These are phyloP conservation scores for Phyllosticta citribraziliensis DNA, from an alignment of 2,329 filamentous ascomycete genomes.

Conservation along the genomic window DNA sequence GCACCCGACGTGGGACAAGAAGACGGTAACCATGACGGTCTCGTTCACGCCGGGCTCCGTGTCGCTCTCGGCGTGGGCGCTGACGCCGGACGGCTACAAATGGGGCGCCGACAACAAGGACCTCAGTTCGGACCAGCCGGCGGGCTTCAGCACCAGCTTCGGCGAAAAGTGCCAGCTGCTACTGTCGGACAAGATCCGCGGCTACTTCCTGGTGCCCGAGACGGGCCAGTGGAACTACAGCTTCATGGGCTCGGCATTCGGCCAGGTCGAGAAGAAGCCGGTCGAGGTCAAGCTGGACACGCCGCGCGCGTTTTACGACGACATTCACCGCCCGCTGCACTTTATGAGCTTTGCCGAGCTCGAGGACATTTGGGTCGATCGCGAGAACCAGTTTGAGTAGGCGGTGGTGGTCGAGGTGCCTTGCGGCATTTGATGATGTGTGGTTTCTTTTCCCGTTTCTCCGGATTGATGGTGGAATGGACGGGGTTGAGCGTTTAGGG, in stretches of 20 bases:
- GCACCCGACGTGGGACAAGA: slow-evolving; percentile 74
- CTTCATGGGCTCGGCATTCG: slow-evolving; percentile 89
- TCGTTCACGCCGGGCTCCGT: slow-evolving; percentile 96
- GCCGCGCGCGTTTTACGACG: slow-evolving; percentile 78
- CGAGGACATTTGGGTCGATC: slow-evolving; percentile 93
- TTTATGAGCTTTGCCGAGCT: slow-evolving; percentile 97
- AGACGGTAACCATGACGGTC: slow-evolving; percentile 89
- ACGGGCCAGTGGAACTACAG: slow-evolving; percentile 92
- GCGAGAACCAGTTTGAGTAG: slow-evolving; percentile 83
- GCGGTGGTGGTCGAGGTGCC: not conserved
- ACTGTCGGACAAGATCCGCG: slow-evolving; percentile 84
- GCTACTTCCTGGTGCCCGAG: slow-evolving; percentile 93
- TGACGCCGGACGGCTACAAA: slow-evolving; percentile 86
- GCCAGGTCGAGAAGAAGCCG: slow-evolving; percentile 78
- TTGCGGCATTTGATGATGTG: not conserved
- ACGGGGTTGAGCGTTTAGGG: not conserved
- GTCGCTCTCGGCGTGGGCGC: slow-evolving; percentile 83
- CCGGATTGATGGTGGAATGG: not conserved
- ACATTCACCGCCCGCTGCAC: slow-evolving; percentile 83
- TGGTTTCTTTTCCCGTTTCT: not conserved
- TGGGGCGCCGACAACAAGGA: slow-evolving; percentile 98
- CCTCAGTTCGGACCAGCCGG: slow-evolving; percentile 80
- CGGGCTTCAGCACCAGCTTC: slow-evolving; percentile 85
- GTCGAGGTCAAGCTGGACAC: slow-evolving; percentile 92
- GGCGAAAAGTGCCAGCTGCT: slow-evolving; percentile 93